Evolutionary conservation across 306 rosid species (phyloP).

Genomic region (Pterocarpus santalinus): DNA sequence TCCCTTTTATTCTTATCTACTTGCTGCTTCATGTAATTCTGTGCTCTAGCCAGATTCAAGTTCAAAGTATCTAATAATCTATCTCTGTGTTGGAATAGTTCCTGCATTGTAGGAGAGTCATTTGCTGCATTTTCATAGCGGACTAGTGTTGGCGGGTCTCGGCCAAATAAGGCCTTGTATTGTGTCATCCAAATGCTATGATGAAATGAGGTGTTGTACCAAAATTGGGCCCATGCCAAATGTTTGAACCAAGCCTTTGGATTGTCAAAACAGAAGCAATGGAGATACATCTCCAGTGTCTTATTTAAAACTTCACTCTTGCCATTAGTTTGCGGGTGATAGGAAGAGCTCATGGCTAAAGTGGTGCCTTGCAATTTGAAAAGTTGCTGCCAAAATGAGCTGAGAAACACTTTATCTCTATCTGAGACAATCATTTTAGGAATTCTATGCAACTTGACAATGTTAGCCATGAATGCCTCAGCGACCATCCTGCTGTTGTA

Average conservation of each 20-base stretch:
- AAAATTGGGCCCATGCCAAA: not conserved
- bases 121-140: rapidly evolving
- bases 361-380: not conserved
- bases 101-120: not conserved
- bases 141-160: not conserved
- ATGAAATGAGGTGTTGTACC: not conserved
- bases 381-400: not conserved
- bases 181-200: not conserved
- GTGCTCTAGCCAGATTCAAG: not conserved
- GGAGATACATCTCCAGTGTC: not conserved
- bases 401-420: not conserved
- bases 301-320: not conserved
- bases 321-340: not conserved
- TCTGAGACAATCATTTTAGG: not conserved
- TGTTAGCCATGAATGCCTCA: not conserved
- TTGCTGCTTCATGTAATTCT: not conserved
- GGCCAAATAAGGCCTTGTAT: not conserved
- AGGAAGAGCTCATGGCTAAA: not conserved
- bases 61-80: not conserved
- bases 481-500: not conserved
- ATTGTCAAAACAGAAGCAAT: not conserved
- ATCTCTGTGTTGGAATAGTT: not conserved
- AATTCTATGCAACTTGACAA: not conserved
- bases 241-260: not conserved
- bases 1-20: not conserved